Evolutionary conservation across 306 rosid species (phyloP), one percentile per base, ranked within the genome.

Genomic region (Corylus heterophylla): DNA sequence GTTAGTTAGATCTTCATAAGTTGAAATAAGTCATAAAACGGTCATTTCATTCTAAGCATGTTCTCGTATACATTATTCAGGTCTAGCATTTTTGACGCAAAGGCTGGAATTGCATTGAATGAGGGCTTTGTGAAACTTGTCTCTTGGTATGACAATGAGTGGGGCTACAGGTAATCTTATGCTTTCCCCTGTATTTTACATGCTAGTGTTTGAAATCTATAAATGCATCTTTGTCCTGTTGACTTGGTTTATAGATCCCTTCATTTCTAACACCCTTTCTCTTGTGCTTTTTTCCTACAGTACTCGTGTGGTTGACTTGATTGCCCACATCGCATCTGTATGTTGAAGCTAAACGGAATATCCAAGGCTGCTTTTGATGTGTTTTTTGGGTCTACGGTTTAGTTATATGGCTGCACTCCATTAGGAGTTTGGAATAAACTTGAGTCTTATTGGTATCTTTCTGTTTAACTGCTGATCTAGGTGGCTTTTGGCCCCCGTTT

Each of bases 71-170:
- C 39, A 61, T 76, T 17, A 72, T 84, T 61, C 92, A 96, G 99
- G 91, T 96, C 99, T 39, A 96, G 99, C 94, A 93, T 93, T 25
- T 93, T 93, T 7, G 98, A 93, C 48, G 97, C 98, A 79, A 93
- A 93, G 93, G 98, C 98, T 3, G 98, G 98, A 86, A 93, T 93
- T 90, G 88, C 98, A 52, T 90, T 93, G 97, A 93, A 89, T 25
- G 91, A 85, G 0, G 72, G 88, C 80, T 93, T 93, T 78, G 93
- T 87, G 2, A 93, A 93, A 74, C 85, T 93, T 47, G 98, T 93
- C 27, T 81, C 98, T 4, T 93, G 97, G 98, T 93, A 91, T 29
- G 98, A 93, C 92, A 93, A 89, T 61, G 92, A 89, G 82, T 90
- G 93, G 98, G 99, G 98, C 45, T 93, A 93, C 92, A 91, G 97